These are phyloP conservation scores for Fistulifera solaris DNA, from an alignment of 108 stramenopile genomes.

Conservation along the genomic window DNA sequence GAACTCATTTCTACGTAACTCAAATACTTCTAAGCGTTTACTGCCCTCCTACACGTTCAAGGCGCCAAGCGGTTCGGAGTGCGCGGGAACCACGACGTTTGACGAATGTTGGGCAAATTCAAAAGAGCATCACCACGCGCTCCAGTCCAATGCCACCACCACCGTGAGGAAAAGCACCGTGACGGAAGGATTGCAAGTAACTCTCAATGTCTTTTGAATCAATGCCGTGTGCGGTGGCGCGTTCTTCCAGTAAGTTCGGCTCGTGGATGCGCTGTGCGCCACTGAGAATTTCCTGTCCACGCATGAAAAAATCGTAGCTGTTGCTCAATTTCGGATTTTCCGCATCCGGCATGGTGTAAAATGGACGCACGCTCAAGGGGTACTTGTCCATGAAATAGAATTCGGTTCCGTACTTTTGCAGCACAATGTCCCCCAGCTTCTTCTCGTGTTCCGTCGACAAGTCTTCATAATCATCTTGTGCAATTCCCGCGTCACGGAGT, in stretches of 20 bases:
- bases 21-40: too few species aligned
- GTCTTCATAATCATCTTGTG: slow-evolving; percentile 90
- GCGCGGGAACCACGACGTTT: slow-evolving; percentile 96
- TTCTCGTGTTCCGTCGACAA: slow-evolving; percentile 96
- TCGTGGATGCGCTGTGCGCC: slow-evolving; percentile 99
- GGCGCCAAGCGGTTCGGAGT: slow-evolving; percentile 94
- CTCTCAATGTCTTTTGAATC: slow-evolving; percentile 75
- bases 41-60: too few species aligned
- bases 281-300: slow-evolving; percentile 98
- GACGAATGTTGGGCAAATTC: slow-evolving; percentile 95
- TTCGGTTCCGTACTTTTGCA: slow-evolving; percentile 95
- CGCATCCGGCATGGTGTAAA: slow-evolving; percentile 99
- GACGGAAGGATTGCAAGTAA: slow-evolving; percentile 95
- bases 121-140: slow-evolving; percentile 99
- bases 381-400: slow-evolving; percentile 99
- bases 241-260: slow-evolving; percentile 82
- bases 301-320: slow-evolving; percentile 98
- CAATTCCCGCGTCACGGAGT: slow-evolving; percentile 75
- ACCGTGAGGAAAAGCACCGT: slow-evolving; percentile 94
- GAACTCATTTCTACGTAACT: too few species aligned
- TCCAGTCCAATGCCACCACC: slow-evolving; percentile 99
- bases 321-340: slow-evolving; percentile 90
- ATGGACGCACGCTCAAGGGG: slow-evolving; percentile 92
- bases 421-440: slow-evolving; percentile 92
- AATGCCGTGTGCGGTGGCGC: slow-evolving; percentile 87